Percentiles rank a stretch among this genome's conserved stretches.
phyloP scores from a whole-genome alignment of 495 filamentous ascomycete genomes.

The Tetracladium setigerum region DNA sequence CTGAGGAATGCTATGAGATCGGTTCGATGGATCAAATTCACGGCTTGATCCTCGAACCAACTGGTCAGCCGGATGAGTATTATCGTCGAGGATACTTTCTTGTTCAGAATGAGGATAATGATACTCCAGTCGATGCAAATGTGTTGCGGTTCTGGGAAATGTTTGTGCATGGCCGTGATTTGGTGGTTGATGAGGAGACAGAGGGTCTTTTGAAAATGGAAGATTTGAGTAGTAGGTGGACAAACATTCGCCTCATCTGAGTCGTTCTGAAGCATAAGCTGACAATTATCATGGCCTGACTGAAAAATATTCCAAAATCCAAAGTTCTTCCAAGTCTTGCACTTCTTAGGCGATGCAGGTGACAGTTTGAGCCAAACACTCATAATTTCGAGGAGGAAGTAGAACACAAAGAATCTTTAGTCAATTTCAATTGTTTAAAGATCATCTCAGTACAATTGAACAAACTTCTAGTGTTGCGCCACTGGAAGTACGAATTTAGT shows the following conservation, averaged over 20 bases:
- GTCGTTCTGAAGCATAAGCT: no score
- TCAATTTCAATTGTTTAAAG: no score
- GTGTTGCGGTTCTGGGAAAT: background rate
- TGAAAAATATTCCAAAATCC: no score
- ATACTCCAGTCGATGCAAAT: background rate
- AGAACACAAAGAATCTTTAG: no score
- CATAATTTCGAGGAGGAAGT: no score
- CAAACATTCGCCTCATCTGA: background rate
- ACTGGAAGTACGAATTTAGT: no score
- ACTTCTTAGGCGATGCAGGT: no score
- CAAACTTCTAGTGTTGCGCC: no score
- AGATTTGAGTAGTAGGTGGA: background rate
- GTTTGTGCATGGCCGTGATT: background rate
- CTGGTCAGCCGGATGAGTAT: background rate
- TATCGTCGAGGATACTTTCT: background rate
- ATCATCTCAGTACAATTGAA: no score
- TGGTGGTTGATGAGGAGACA: background rate
- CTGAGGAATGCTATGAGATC: background rate
- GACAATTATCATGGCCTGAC: no score
- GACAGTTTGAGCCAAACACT: no score
- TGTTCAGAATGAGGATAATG: background rate
- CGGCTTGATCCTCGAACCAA: background rate
- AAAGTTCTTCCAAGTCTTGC: no score
- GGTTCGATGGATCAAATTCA: slow-evolving; percentile 1
- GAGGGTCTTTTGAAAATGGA: background rate